Percentiles rank a stretch among this genome's conserved stretches.
These are phyloP conservation scores for Beauveria sp. DNA, from an alignment of 2,329 filamentous ascomycete species.

Conservation along the genomic window DNA sequence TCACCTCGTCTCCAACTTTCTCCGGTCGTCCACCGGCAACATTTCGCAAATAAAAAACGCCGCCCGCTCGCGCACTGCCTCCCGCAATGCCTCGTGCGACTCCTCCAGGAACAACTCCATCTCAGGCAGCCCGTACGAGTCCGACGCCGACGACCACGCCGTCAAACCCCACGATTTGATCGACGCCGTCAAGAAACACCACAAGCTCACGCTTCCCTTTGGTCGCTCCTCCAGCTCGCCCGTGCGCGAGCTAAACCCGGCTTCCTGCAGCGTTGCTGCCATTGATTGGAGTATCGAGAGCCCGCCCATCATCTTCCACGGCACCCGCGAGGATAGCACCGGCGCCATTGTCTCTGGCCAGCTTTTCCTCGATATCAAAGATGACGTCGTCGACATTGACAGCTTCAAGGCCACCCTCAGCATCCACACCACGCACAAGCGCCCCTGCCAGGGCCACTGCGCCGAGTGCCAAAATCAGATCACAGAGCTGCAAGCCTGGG, in stretches of 20 bases:
- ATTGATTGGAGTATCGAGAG: constrained; percentile 66
- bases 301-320: constrained; percentile 78
- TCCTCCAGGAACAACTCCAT: constrained; percentile 18
- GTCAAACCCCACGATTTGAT: constrained; percentile 32
- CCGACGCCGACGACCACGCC: constrained; percentile 28
- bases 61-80: constrained; percentile 17
- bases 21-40: constrained; percentile 48
- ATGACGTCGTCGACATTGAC: constrained; percentile 59
- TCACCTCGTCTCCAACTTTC: constrained; percentile 49
- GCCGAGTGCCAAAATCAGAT: constrained; percentile 63
- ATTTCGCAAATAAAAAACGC: constrained; percentile 42
- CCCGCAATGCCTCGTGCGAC: constrained; percentile 12
- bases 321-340: constrained; percentile 63
- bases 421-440: constrained; percentile 67
- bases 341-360: constrained; percentile 82
- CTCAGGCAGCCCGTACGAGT: constrained; percentile 26
- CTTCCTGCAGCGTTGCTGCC: constrained; percentile 28
- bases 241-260: constrained; percentile 14
- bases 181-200: constrained; percentile 34
- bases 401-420: constrained; percentile 66
- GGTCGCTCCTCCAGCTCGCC: constrained; percentile 17
- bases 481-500: constrained; percentile 72
- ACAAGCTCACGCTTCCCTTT: constrained; percentile 34
- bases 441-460: constrained; percentile 74
- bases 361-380: constrained; percentile 64